Conservation (phyloP, 2,329 filamentous ascomycete species). For the Pseudogymnoascus sp. region DNA sequence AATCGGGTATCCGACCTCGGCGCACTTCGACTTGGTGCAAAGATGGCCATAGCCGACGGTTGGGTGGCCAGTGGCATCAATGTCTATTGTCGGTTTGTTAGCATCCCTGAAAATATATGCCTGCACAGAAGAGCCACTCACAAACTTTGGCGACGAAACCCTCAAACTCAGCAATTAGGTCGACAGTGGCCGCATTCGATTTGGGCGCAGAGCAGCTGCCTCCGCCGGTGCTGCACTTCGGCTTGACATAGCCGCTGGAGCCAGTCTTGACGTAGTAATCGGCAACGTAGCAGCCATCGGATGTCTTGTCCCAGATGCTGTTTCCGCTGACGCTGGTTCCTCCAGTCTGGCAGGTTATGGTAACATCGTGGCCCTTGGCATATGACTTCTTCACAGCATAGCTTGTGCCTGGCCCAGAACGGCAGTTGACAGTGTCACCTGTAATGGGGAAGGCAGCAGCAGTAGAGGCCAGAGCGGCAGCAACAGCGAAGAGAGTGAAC, state of each 20-base stretch:
- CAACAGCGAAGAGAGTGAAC: not conserved
- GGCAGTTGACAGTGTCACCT: not conserved
- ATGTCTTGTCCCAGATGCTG: constrained; percentile 19
- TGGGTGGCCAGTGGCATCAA: constrained; percentile 37
- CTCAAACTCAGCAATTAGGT: constrained; percentile 32
- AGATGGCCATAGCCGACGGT: constrained; percentile 44
- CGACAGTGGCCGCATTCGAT: constrained; percentile 29
- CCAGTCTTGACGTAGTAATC: constrained; percentile 12
- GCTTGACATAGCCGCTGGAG: constrained; percentile 4
- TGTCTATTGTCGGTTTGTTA: constrained; percentile 15
- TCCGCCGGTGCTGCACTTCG: constrained; percentile 33
- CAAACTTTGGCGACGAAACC: constrained; percentile 23
- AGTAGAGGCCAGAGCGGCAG: not conserved
- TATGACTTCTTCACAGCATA: constrained; percentile 9
- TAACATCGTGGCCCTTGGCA: not conserved
- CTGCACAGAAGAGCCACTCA: constrained; percentile 16
- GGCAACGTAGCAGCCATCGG: constrained; percentile 14
- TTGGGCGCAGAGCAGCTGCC: constrained; percentile 37
- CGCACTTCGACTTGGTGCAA: constrained; percentile 33
- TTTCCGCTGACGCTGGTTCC: not conserved
- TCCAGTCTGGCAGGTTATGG: constrained; percentile 1
- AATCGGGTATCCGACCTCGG: constrained; percentile 37
- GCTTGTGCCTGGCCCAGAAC: constrained; percentile 2
- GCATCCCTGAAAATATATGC: not conserved
- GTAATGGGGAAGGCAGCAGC: not conserved